Conservation (phyloP, 805 yeast species). For the Saccharomycopsis synnaedendra region DNA sequence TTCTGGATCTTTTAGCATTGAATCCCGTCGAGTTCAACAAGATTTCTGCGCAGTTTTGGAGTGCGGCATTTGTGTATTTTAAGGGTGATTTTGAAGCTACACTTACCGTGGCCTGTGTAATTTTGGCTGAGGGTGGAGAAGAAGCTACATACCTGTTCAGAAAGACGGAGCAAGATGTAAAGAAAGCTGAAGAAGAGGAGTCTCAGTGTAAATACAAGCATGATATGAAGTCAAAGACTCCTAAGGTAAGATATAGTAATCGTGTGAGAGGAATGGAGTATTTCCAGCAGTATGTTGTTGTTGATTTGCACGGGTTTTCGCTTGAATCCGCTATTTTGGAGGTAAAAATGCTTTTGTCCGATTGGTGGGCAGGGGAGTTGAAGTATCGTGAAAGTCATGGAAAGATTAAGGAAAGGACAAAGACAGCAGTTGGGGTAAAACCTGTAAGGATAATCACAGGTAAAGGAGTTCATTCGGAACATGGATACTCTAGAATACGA, state of each 20-base stretch:
- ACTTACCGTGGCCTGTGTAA: not conserved
- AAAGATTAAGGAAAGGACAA: slow-evolving; percentile 17
- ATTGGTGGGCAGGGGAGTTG: slow-evolving; percentile 59
- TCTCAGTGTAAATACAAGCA: not conserved
- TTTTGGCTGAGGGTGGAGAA: not conserved
- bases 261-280: not conserved
- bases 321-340: slow-evolving; percentile 36
- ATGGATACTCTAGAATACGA: slow-evolving; percentile 42
- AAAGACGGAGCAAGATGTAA: not conserved
- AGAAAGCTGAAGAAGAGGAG: not conserved
- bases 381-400: slow-evolving; percentile 22
- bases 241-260: not conserved
- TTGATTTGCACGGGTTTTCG: slow-evolving; percentile 50
- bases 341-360: slow-evolving; percentile 25
- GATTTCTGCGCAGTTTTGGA: not conserved
- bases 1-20: not conserved
- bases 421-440: slow-evolving; percentile 29
- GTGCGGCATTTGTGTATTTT: slow-evolving; percentile 9
- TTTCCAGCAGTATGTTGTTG: not conserved
- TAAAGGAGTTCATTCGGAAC: slow-evolving; percentile 55
- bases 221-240: too few relatives aligned
- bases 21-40: not conserved
- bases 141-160: not conserved
- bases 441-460: slow-evolving; percentile 50
- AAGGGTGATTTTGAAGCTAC: slow-evolving; percentile 8